Evolutionary conservation across 441 rosid species (phyloP), one percentile per base, ranked within the genome.

Genomic region (Bocquillonia castaneifolia): DNA sequence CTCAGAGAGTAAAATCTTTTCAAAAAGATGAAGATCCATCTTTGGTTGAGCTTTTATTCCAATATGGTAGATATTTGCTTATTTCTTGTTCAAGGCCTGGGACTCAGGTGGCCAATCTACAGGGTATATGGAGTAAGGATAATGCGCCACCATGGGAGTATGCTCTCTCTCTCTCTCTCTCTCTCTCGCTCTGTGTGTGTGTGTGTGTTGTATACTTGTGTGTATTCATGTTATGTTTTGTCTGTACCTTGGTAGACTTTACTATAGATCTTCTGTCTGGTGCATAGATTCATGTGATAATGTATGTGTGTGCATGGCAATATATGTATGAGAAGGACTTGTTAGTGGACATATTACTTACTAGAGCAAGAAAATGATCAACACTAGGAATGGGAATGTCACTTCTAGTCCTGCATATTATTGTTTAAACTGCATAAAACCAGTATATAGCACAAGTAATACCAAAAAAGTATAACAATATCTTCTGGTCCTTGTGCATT

Each of bases 61-160:
- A 93, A 42, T 93, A 80, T 69, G 99, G 97, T 71, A 81, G 99
- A 14, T 93, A 93, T 83, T 80, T 93, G 77, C 97, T 93, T 61
- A 91, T 93, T 69, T 83, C 97, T 74, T 82, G 88, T 52, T 93
- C 97, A 42, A 77, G 92, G 57, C 93, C 97, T 0, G 96, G 99
- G 76, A 89, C 97, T 51, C 99, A 88, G 73, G 95, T 87, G 63
- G 82, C 99, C 51, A 91, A 91, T 80, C 81, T 89, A 74, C 97
- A 91, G 77, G 99, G 99, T 39, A 89, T 91, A 74, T 93, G 97
- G 99, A 93, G 84, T 81, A 81, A 79, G 73, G 88, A 87, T 81
- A 64, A 86, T n/a, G 83, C 78, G 40, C 99, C 96, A 22, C 84
- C 85, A 60, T 93, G 97, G 99, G 99, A 93, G 99, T 93, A 85